phyloP scores from a whole-genome alignment of 2,329 filamentous ascomycete species.

The Talaromyces amestolkiae region DNA sequence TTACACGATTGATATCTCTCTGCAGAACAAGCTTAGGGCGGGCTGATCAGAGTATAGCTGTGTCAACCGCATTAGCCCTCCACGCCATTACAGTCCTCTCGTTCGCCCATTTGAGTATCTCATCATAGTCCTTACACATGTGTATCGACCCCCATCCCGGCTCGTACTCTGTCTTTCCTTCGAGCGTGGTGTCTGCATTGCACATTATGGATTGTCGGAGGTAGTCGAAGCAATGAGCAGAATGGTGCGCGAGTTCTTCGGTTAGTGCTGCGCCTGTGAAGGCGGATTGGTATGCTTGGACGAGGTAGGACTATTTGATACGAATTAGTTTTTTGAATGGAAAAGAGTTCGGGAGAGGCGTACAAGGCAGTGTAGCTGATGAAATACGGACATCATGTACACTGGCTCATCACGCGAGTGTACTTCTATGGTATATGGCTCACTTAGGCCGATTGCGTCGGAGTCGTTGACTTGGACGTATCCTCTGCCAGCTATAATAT shows the following conservation, averaged over 20 bases:
- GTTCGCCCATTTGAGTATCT: conserved; percentile 9
- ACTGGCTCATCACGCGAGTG: conserved; percentile 5
- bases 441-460: not conserved
- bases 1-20: not conserved
- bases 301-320: conserved; percentile 10
- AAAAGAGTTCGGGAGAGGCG: not conserved
- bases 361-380: conserved; percentile 13
- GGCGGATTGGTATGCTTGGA: conserved; percentile 14
- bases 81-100: conserved; percentile 4
- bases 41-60: conserved; percentile 9
- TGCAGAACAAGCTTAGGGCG: not conserved
- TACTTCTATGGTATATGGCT: conserved; percentile 7
- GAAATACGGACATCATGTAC: conserved; percentile 16
- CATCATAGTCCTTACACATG: conserved; percentile 11
- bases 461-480: not conserved
- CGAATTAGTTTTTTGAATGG: not conserved
- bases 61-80: conserved; percentile 13
- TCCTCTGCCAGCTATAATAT: conserved; percentile 1
- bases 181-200: conserved; percentile 5
- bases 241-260: conserved; percentile 13
- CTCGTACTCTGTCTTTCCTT: conserved; percentile 2
- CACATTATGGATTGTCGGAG: conserved; percentile 13
- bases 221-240: conserved; percentile 14
- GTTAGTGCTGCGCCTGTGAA: not conserved
- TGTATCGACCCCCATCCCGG: conserved; percentile 11